phyloP scores from a whole-genome alignment of 202 grass and related monocot species.

The Carex sylvatica region DNA sequence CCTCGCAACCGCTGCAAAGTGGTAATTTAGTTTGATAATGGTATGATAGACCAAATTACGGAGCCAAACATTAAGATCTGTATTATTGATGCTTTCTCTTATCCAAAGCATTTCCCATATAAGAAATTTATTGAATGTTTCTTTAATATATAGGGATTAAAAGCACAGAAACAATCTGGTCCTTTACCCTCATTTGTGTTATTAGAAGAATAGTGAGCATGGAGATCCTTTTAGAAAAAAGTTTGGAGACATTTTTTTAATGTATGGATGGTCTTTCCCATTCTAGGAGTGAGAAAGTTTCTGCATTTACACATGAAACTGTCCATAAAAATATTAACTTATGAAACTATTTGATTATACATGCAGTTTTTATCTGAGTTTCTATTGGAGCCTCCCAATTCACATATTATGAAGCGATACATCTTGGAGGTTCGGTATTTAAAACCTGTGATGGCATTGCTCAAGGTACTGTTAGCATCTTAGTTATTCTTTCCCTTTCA shows the following conservation, averaged over 20 bases:
- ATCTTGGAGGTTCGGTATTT: conserved; percentile 87
- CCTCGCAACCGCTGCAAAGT: neutral
- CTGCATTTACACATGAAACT: neutral
- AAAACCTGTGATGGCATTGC: conserved; percentile 67
- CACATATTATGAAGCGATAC: conserved; percentile 96
- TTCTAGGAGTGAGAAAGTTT: neutral
- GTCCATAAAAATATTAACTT: neutral
- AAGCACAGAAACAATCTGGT: neutral
- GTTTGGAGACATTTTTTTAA: neutral
- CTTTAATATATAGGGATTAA: neutral
- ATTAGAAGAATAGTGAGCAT: neutral
- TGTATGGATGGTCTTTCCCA: neutral
- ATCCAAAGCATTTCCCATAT: neutral
- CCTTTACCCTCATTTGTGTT: neutral
- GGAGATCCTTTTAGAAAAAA: neutral
- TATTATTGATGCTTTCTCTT: neutral
- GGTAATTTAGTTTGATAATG: neutral
- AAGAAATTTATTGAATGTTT: neutral
- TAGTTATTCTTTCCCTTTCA: neutral
- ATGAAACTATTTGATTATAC: conserved; percentile 17
- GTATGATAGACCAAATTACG: neutral
- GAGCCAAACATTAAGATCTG: neutral
- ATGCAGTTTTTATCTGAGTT: conserved; percentile 96
- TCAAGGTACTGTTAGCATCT: conserved; percentile 61
- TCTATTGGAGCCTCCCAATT: conserved; percentile 82